Base-by-base conservation (phyloP, 2,329 filamentous ascomycete species). In the Phoma herbarum region DNA sequence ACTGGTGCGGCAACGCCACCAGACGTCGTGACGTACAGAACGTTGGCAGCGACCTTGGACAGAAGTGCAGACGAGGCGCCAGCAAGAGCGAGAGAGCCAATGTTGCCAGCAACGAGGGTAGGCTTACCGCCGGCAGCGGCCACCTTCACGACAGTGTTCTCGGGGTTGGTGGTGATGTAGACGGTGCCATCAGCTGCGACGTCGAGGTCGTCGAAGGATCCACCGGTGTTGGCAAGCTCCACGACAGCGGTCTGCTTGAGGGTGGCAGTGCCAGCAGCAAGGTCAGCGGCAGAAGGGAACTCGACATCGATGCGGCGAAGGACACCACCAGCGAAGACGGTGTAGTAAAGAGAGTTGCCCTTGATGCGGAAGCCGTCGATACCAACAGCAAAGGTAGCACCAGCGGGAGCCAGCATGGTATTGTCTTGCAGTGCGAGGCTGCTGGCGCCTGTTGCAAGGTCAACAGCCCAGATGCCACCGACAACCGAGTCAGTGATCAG, bases 81-180 rank as follows among this genome's bases (percentile, higher is more conserved):
- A 23, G 52, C 51, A 41, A 62, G 56, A 26, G 20, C 51, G 22
- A 54, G 44, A 28, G 50, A 55, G 25, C 48, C 48, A 43, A 23
- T 10, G 39, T 52, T 44, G 20, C 59, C 59, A 56, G 59, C 59
- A 25, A 59, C 51, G 41, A 49, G 28, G 0, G 56, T 56, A 12
- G 56, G 56, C 45, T 54, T 37, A 23, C 56, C 56, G 26, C 59
- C 59, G 43, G 33, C 52, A 37, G 59, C 54, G 20, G 46, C 50
- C n/a, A 62, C 51, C 50, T 55, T 62, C 14, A 59, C 55, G 26
- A 62, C 52, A 18, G 57, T 60, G 42, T 60, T 60, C 47, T 56
- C 48, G 18, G 51, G 57, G 52, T 60, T 60, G 22, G 57, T 56
- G 28, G 52, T 52, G 25, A 60, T 28, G 31, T 60, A 60, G 22